These are phyloP conservation scores for Physocladia obscura DNA, from an alignment of 192 early-diverging fungal genomes.

Conservation along the genomic window DNA sequence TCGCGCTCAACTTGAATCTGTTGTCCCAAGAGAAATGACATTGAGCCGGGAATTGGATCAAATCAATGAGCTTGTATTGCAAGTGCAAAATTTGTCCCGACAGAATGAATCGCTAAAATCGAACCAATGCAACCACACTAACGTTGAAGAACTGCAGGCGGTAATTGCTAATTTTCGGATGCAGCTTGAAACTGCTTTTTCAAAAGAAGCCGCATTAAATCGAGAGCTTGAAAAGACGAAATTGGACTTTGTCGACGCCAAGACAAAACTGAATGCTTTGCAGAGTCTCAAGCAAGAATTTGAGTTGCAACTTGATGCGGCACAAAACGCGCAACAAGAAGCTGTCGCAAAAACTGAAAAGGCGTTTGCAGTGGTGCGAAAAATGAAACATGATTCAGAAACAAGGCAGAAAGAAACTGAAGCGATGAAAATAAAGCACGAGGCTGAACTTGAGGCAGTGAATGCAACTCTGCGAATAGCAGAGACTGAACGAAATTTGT, in stretches of 20 bases:
- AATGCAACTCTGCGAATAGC: neutral
- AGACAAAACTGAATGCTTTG: slow-evolving; percentile 2
- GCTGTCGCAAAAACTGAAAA: slow-evolving; percentile 16
- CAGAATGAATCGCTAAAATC: too few species aligned
- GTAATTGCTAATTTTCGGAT: neutral
- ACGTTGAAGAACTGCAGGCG: neutral
- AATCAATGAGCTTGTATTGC: neutral
- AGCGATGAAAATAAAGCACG: neutral
- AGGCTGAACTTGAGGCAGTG: neutral
- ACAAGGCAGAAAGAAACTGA: neutral
- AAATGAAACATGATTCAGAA: slow-evolving; percentile 4
- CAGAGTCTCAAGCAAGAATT: slow-evolving; percentile 8
- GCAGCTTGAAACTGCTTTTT: neutral
- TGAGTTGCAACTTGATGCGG: slow-evolving; percentile 2
- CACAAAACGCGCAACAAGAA: slow-evolving; percentile 5
- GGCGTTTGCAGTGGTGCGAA: slow-evolving; percentile 21
- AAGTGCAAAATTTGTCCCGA: too few species aligned
- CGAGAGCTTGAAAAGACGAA: neutral
- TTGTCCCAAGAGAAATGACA: neutral
- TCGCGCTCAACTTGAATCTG: neutral
- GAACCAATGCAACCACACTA: slow-evolving; percentile 5
- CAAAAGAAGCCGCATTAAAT: neutral
- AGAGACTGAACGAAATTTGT: neutral
- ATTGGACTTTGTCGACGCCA: neutral
- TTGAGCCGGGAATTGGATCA: neutral